Percentiles rank a stretch among this genome's conserved stretches.
Evolutionary conservation across 2,329 filamentous ascomycete genomes (phyloP).

Genomic region (Akanthomyces dipterigenus): DNA sequence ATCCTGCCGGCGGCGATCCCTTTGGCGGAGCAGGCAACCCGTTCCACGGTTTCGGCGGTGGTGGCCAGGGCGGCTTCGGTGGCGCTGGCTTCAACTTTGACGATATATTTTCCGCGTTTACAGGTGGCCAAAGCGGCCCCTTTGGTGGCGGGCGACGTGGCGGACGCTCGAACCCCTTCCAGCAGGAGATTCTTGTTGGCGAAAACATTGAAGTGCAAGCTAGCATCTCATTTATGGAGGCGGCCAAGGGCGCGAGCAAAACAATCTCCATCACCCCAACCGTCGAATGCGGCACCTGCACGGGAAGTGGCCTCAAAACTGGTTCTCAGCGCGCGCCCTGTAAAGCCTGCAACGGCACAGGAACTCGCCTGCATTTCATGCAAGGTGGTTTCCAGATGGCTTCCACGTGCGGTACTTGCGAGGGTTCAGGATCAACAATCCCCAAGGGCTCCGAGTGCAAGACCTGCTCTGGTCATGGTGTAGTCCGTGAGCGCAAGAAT

Average conservation of each 20-base stretch:
- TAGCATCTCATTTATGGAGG: slow-evolving; percentile 91
- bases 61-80: slow-evolving; percentile 62
- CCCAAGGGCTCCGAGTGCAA: slow-evolving; percentile 77
- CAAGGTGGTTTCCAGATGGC: slow-evolving; percentile 95
- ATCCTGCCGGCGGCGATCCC: slow-evolving; percentile 51
- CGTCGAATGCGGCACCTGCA: slow-evolving; percentile 73
- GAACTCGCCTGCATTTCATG: slow-evolving; percentile 81
- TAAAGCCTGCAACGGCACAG: slow-evolving; percentile 76
- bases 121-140: slow-evolving; percentile 43
- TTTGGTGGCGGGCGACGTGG: slow-evolving; percentile 48
- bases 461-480: slow-evolving; percentile 75
- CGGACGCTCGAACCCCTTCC: slow-evolving; percentile 59
- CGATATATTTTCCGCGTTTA: slow-evolving; percentile 86
- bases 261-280: slow-evolving; percentile 82
- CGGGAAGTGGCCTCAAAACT: slow-evolving; percentile 75
- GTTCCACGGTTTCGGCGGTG: slow-evolving; percentile 52
- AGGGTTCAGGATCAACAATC: slow-evolving; percentile 68
- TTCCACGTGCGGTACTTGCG: slow-evolving; percentile 76
- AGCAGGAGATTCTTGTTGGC: slow-evolving; percentile 76
- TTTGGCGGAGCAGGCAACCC: slow-evolving; percentile 59
- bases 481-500: slow-evolving; percentile 73
- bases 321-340: slow-evolving; percentile 70
- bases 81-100: slow-evolving; percentile 91
- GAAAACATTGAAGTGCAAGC: slow-evolving; percentile 94
- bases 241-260: slow-evolving; percentile 83